Percentiles rank a stretch among this genome's conserved stretches.
phyloP scores from a whole-genome alignment of 352 stramenopile species.

The Phytopythium aichiense region DNA sequence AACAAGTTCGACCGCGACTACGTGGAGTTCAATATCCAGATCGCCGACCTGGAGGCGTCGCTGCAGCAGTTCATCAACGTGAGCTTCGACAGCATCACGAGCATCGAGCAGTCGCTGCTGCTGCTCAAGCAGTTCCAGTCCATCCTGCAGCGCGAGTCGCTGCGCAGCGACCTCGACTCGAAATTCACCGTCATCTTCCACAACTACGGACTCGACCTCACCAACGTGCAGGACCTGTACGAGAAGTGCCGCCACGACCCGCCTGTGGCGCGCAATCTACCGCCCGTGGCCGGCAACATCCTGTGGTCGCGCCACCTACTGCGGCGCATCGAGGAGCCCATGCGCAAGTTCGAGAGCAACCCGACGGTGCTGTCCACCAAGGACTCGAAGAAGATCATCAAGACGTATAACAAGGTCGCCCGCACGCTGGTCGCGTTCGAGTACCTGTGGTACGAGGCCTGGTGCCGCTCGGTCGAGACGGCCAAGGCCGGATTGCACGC shows the following conservation, averaged over 20 bases:
- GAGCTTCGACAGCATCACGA: constrained; percentile 86
- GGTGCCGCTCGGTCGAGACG: constrained; percentile 77
- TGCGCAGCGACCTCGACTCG: constrained; percentile 78
- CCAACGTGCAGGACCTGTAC: constrained; percentile 82
- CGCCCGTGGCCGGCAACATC: constrained; percentile 84
- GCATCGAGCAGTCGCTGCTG: constrained; percentile 82
- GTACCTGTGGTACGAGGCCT: constrained; percentile 88
- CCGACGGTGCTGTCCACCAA: constrained; percentile 80
- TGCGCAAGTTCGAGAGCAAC: constrained; percentile 86
- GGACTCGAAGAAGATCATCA: constrained; percentile 89
- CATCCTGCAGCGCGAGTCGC: constrained; percentile 82
- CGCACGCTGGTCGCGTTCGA: constrained; percentile 88
- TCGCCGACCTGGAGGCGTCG: constrained; percentile 81
- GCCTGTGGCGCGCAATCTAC: constrained; percentile 73
- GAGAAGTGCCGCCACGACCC: constrained; percentile 84
- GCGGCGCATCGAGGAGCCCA: constrained; percentile 84
- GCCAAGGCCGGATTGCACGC: constrained; percentile 72
- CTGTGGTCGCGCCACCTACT: constrained; percentile 83
- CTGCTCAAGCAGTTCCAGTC: constrained; percentile 87
- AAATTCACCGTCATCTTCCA: constrained; percentile 92
- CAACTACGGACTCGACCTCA: constrained; percentile 88
- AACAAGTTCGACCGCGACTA: constrained; percentile 94
- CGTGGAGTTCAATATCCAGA: constrained; percentile 93
- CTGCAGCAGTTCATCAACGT: constrained; percentile 91
- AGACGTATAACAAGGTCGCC: constrained; percentile 89